Evolutionary conservation across 2,329 filamentous ascomycete species (phyloP).

Genomic region (Emmonsiellopsis sp.): DNA sequence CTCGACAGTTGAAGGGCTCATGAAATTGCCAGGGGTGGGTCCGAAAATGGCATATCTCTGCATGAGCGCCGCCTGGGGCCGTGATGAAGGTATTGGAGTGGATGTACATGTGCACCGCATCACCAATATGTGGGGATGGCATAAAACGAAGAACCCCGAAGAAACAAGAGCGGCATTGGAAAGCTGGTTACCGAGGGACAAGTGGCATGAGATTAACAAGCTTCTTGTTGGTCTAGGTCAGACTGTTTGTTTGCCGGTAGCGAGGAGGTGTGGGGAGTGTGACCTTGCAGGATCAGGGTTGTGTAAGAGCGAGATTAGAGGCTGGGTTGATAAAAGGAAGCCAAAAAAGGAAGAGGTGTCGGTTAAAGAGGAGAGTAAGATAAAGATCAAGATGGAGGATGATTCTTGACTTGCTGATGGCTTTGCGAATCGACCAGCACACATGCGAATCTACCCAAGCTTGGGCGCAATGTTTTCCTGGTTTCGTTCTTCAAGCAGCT

Average conservation of each 20-base stretch:
- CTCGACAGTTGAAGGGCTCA: slow-evolving; percentile 63
- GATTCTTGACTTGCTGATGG: not conserved
- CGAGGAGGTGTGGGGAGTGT: slow-evolving; percentile 75
- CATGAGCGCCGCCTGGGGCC: slow-evolving; percentile 65
- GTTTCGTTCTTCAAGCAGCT: too few species aligned
- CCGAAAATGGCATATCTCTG: slow-evolving; percentile 94
- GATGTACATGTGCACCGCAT: slow-evolving; percentile 94
- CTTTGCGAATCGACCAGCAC: not conserved
- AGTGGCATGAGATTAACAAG: slow-evolving; percentile 89
- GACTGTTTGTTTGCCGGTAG: slow-evolving; percentile 73
- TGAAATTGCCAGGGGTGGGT: slow-evolving; percentile 73
- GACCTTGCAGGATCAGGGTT: slow-evolving; percentile 66
- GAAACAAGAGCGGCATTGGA: slow-evolving; percentile 68
- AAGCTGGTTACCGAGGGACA: slow-evolving; percentile 72
- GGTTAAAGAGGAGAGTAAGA: slow-evolving; percentile 4
- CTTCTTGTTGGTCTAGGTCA: slow-evolving; percentile 83
- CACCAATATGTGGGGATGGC: slow-evolving; percentile 90
- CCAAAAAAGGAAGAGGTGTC: slow-evolving; percentile 15
- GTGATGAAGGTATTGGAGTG: slow-evolving; percentile 72
- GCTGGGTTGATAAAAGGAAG: slow-evolving; percentile 47
- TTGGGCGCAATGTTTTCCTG: too few species aligned
- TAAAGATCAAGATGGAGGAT: slow-evolving; percentile 19
- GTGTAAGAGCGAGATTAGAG: slow-evolving; percentile 63
- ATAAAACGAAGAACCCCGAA: slow-evolving; percentile 71
- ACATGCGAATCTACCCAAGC: too few species aligned